Conservation (phyloP, 768 basidiomycete genomes). For the Podaxis rugospora region DNA sequence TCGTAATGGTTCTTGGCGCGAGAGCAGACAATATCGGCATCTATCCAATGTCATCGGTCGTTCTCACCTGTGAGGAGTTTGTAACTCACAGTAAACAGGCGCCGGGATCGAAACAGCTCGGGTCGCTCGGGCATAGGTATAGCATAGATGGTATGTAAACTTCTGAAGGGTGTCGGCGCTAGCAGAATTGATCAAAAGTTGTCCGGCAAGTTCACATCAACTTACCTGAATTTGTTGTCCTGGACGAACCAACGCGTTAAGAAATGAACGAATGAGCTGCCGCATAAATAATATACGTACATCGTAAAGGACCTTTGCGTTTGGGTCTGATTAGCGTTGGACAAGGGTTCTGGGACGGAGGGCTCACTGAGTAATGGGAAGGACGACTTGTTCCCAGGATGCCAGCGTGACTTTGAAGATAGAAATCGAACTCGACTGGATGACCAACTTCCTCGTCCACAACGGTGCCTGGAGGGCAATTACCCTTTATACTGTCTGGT, state of each 20-base stretch:
- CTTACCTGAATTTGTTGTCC: slow-evolving; percentile 57
- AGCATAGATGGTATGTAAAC: slow-evolving; percentile 65
- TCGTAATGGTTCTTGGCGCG: slow-evolving; percentile 28
- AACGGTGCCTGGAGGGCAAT: slow-evolving; percentile 75
- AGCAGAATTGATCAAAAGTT: not conserved
- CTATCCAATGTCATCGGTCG: slow-evolving; percentile 26
- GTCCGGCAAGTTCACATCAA: not conserved
- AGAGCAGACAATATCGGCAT: slow-evolving; percentile 65
- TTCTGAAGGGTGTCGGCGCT: slow-evolving; percentile 70
- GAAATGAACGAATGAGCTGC: not conserved
- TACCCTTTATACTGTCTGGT: slow-evolving; percentile 48
- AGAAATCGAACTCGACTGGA: slow-evolving; percentile 74
- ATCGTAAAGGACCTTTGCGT: slow-evolving; percentile 16
- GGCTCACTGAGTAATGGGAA: slow-evolving; percentile 30
- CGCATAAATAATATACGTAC: not conserved
- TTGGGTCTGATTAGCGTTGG: not conserved
- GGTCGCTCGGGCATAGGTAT: slow-evolving; percentile 71
- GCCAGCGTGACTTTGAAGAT: slow-evolving; percentile 73
- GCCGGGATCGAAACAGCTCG: slow-evolving; percentile 79
- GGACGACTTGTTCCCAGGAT: slow-evolving; percentile 67
- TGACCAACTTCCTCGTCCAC: slow-evolving; percentile 68
- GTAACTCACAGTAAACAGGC: slow-evolving; percentile 64
- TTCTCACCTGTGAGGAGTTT: not conserved
- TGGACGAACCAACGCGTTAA: slow-evolving; percentile 10
- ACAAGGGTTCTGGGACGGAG: too few relatives aligned